Evolutionary conservation across 2,329 filamentous ascomycete species (phyloP).

Genomic region (Stachybotrys echinatus): DNA sequence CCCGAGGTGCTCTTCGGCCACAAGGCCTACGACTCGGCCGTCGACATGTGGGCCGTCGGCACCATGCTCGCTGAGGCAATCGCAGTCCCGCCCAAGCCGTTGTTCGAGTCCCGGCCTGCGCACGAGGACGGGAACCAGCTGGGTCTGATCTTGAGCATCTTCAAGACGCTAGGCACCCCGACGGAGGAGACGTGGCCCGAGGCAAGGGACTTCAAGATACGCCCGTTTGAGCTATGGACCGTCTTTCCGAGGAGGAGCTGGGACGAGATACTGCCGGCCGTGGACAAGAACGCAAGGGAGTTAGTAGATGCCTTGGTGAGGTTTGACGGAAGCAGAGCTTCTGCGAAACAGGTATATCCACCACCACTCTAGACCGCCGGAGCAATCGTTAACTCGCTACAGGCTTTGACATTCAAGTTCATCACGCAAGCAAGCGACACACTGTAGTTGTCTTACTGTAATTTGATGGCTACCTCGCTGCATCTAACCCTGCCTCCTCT

Average conservation of each 20-base stretch:
- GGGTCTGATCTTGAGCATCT: constrained; percentile 85
- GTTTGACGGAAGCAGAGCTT: constrained; percentile 67
- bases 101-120: constrained; percentile 73
- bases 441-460: not conserved
- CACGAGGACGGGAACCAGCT: constrained; percentile 86
- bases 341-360: constrained; percentile 44
- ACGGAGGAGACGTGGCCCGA: constrained; percentile 79
- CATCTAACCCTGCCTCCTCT: constrained; percentile 24
- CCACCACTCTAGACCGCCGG: too few relatives aligned
- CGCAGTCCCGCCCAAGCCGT: constrained; percentile 45
- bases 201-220: constrained; percentile 58
- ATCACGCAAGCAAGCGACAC: constrained; percentile 1
- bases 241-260: constrained; percentile 64
- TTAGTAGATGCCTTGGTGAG: constrained; percentile 63
- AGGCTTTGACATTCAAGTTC: constrained; percentile 17
- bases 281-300: constrained; percentile 53
- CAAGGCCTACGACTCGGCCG: constrained; percentile 60
- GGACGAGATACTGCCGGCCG: constrained; percentile 62
- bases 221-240: constrained; percentile 88
- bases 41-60: constrained; percentile 90
- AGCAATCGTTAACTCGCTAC: constrained; percentile 4
- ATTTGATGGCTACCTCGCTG: not conserved
- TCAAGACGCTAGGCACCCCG: constrained; percentile 85
- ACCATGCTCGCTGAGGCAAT: constrained; percentile 76
- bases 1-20: constrained; percentile 89